Evolutionary conservation across 352 stramenopile genomes (phyloP).

Genomic region (Globisporangium solare): DNA sequence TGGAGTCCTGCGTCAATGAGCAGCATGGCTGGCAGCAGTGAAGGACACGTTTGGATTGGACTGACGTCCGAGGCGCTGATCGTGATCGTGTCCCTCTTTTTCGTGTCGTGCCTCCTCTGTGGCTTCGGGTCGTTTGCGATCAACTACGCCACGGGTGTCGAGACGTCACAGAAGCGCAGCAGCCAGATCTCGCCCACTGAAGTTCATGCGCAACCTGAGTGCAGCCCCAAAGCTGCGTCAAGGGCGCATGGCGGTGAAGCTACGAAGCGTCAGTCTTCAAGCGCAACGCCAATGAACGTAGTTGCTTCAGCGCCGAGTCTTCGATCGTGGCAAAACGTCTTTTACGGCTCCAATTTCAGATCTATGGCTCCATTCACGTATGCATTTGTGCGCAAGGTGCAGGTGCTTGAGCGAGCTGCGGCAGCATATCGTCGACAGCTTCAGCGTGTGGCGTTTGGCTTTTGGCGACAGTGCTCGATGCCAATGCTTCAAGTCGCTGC

Average conservation of each 20-base stretch:
- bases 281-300: neutral
- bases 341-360: neutral
- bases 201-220: no score
- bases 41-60: conserved; percentile 12
- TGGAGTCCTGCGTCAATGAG: neutral
- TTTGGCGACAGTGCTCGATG: conserved; percentile 7
- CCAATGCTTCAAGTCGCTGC: neutral
- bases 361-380: neutral
- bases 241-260: no score
- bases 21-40: neutral
- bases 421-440: neutral
- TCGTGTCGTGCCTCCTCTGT: conserved; percentile 21
- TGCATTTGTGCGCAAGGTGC: neutral
- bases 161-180: neutral
- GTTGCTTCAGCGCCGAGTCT: neutral
- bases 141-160: conserved; percentile 2
- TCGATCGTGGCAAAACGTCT: neutral
- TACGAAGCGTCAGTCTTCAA: no score
- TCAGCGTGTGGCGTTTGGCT: conserved; percentile 6
- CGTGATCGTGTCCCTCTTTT: conserved; percentile 17
- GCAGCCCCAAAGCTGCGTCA: no score
- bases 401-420: conserved; percentile 5
- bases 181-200: no score
- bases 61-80: conserved; percentile 7
- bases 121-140: conserved; percentile 16